phyloP scores from a whole-genome alignment of 768 basidiomycete species.

The Nidularia pulvinata region DNA sequence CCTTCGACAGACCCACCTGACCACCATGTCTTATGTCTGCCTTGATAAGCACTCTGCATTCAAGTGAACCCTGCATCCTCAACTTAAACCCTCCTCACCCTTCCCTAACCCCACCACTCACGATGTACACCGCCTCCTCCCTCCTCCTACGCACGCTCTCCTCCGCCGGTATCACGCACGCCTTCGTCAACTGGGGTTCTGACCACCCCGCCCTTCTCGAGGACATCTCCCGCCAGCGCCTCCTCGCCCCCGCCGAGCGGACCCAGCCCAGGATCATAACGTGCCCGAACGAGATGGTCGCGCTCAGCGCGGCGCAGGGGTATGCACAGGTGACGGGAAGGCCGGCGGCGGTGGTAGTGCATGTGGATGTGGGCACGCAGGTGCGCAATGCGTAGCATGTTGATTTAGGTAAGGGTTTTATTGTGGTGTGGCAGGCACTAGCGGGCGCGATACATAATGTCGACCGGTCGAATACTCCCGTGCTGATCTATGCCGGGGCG shows the following conservation, averaged over 20 bases:
- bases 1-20: too few species aligned
- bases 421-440: slow-evolving; percentile 41
- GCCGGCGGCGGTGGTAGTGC: slow-evolving; percentile 73
- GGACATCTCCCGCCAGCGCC: slow-evolving; percentile 59
- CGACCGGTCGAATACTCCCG: slow-evolving; percentile 56
- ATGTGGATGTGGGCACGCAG: slow-evolving; percentile 74
- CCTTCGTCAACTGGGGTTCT: slow-evolving; percentile 77
- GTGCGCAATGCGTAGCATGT: slow-evolving; percentile 19
- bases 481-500: slow-evolving; percentile 74
- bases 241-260: slow-evolving; percentile 22
- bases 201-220: slow-evolving; percentile 76
- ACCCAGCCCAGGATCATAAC: slow-evolving; percentile 56
- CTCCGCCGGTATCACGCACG: slow-evolving; percentile 62
- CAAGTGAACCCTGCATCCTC: too few species aligned
- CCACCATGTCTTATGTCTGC: too few species aligned
- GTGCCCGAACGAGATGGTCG: slow-evolving; percentile 80
- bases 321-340: slow-evolving; percentile 65
- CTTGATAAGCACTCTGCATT: too few species aligned
- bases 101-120: neutral
- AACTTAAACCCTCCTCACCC: neutral
- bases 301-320: slow-evolving; percentile 70
- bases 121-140: slow-evolving; percentile 59
- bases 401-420: neutral
- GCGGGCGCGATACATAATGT: slow-evolving; percentile 77
- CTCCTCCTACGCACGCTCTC: slow-evolving; percentile 56